phyloP scores from a whole-genome alignment of 345 rosid species.

The Eucalyptus regnans region DNA sequence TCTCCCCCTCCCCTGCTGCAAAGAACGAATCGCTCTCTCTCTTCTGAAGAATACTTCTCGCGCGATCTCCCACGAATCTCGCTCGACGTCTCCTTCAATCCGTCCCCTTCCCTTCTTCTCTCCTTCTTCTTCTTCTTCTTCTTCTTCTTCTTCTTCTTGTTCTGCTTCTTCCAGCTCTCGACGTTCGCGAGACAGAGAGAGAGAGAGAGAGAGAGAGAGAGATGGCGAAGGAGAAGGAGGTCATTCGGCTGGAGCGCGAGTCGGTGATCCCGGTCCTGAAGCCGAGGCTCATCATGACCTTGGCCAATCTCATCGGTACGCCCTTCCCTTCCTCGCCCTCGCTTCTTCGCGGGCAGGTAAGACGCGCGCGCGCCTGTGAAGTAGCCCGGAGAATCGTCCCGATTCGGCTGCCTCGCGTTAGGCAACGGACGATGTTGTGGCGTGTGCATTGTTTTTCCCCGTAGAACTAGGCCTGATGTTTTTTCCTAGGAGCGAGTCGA shows the following conservation, averaged over 20 bases:
- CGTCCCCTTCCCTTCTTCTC: not conserved
- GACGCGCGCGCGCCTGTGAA: not conserved
- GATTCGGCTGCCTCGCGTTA: not conserved
- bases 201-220: not conserved
- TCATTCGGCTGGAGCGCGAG: conserved; percentile 79
- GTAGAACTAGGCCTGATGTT: not conserved
- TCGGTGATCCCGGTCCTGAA: conserved; percentile 88
- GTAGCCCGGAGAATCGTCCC: not conserved
- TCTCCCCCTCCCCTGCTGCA: not conserved
- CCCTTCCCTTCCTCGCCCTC: not conserved
- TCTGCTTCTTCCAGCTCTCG: not conserved
- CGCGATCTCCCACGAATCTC: not conserved
- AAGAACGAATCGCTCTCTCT: not conserved
- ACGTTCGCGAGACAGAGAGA: not conserved
- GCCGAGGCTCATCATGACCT: conserved; percentile 85
- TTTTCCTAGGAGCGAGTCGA: not conserved
- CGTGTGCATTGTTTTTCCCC: not conserved
- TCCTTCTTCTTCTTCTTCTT: not conserved
- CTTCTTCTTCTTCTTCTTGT: not conserved
- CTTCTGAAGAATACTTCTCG: not conserved
- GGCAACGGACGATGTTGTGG: not conserved
- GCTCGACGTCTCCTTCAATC: not conserved
- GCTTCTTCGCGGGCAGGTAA: not conserved
- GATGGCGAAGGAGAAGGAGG: conserved; percentile 40
- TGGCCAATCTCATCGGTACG: conserved; percentile 88